Base-by-base conservation (phyloP, 495 filamentous ascomycete genomes). In the Cladorrhinum samala region DNA sequence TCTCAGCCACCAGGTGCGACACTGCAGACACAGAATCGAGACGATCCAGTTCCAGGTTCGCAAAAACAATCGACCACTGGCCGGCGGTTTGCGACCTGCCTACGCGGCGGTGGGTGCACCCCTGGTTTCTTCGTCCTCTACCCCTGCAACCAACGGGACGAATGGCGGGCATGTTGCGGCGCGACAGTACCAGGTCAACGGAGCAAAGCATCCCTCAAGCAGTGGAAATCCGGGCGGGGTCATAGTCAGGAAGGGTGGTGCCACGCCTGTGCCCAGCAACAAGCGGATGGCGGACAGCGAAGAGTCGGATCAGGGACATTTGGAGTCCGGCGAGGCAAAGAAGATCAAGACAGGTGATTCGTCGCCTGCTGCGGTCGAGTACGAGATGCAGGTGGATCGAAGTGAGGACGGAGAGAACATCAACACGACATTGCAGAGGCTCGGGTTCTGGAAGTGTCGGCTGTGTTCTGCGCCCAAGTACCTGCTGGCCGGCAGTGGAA, bases 361-460 rank as follows among this genome's bases (percentile, higher is more conserved):
- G 4, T 41, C 39, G 6, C 39, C 39, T 18, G 45, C 21, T 3
- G 45, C 17, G 13, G 36, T 38, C 39, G 49, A 53, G 11, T 38
- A 21, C 3, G 55, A 51, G 7, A n/a, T 41, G 13, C 27, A 33
- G 27, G 27, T 20, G n/a, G 4, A 59, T 20, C 33, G 13, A 14
- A 42, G 38, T 4, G 33, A 43, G 2, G 54, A 55, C 9, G 40
- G 41, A 1, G 48, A 47, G 11, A 38, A 46, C 19, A 49, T 50
- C 23, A 58, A 53, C 47, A 62, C 54, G 14, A 37, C 44, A 0
- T 41, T 73, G 9, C 69, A 72, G 48, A 71, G 73, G 1, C 68
- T 73, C 13, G 73, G 73, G 2, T 69, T 67, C 49, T 76, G 73
- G 73, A 67, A 68, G 44, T 76, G 73, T 40, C 71, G 69, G 1